Percentiles rank a stretch among this genome's conserved stretches.
Evolutionary conservation across 352 stramenopile genomes (phyloP).

Genomic region (Globisporangium polare): DNA sequence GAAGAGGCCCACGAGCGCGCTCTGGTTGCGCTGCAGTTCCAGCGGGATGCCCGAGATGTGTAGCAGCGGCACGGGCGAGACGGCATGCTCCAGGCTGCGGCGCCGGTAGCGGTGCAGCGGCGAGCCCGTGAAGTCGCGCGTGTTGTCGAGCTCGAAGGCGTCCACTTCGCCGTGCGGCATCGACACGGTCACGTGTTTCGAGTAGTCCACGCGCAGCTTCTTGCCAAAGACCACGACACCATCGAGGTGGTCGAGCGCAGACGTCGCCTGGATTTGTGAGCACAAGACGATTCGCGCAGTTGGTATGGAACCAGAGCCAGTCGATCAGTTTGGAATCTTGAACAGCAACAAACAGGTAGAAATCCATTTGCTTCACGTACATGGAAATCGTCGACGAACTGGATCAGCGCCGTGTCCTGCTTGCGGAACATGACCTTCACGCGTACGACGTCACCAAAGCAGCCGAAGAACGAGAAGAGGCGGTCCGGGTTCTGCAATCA

Average conservation of each 20-base stretch:
- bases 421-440: constrained; percentile 89
- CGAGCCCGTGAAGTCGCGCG: constrained; percentile 69
- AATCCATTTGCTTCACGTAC: constrained; percentile 28
- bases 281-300: not conserved
- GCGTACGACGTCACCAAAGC: constrained; percentile 77
- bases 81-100: constrained; percentile 57
- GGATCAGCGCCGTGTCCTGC: constrained; percentile 74
- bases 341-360: not conserved
- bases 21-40: constrained; percentile 61
- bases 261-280: constrained; percentile 39
- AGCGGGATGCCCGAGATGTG: constrained; percentile 74
- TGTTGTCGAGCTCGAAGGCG: constrained; percentile 82
- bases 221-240: constrained; percentile 69
- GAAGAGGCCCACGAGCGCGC: constrained; percentile 61
- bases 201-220: constrained; percentile 82
- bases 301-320: not conserved
- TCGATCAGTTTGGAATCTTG: not conserved
- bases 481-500: constrained; percentile 43
- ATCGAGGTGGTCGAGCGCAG: constrained; percentile 72
- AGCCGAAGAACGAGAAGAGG: constrained; percentile 83
- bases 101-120: constrained; percentile 75
- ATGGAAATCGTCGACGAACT: constrained; percentile 73
- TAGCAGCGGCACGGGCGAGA: constrained; percentile 53
- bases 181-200: constrained; percentile 74
- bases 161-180: constrained; percentile 81